Evolutionary conservation across 305 asterid genomes (phyloP), one percentile per base, ranked within the genome.

Genomic region (Coffea humblotiana): DNA sequence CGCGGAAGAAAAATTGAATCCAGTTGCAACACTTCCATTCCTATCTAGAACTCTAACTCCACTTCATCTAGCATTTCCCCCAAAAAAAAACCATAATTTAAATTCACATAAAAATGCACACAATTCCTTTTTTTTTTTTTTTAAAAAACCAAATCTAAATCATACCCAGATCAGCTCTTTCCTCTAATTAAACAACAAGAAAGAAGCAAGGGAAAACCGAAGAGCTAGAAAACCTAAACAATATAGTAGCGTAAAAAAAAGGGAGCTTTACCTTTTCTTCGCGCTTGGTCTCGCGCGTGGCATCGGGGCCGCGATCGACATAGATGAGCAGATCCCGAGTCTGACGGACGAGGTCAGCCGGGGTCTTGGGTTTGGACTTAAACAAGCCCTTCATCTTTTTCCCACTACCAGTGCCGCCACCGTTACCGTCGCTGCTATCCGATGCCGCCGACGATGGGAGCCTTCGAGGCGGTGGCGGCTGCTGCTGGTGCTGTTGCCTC

Each of bases 281-380:
- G 45, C 92, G 95, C 84, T 93, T 95, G 89, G 83, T 85, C 80
- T 90, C 94, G 85, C 86, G 87, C 45, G 87, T 29, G 40, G 69
- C 74, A 77, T 93, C 95, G 14, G 82, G 76, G n/a, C 79, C 88
- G n/a, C 84, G 80, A 23, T 94, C 94, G n/a, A 71, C 85, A 32
- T 85, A 87, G 66, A 95, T 72, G 84, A 95, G 99, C 56, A 93
- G 94, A 84, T 95, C 99, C 52, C 99, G 97, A 37, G 97, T 77
- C 76, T 88, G 97, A 13, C 98, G 88, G 69, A 94, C 98, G 79
- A 92, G 67, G 89, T 94, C 98, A 71, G 83, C 90, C 3, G 98
- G 97, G 19, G 97, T 94, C 84, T 84, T 92, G 0, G 98, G 95
- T 85, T 95, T 95, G 23, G 96, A 84, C 89, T 95, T 95, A 83